Evolutionary conservation across 2,329 filamentous ascomycete genomes (phyloP), one percentile per base, ranked within the genome.

Genomic region (Biscogniauxia sp.): DNA sequence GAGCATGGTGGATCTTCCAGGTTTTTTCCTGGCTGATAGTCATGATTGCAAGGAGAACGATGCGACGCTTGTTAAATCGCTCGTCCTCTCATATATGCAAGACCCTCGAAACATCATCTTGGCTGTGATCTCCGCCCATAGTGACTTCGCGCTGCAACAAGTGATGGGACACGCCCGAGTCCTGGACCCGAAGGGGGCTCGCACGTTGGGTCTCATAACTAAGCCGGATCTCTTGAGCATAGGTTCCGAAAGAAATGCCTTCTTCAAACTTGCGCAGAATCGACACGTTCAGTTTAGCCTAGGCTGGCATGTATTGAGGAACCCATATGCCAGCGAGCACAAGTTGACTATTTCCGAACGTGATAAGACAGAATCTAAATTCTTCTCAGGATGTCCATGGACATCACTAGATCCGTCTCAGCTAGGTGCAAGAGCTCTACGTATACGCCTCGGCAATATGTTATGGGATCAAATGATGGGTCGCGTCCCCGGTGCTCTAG

Each of bases 1-100:
- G 17, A 87, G 84, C 0, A 74, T 87, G 32, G 83, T 87, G 1
- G 84, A 87, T 67, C 74, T 87, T 0, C 84, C 84, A 0, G 84
- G 84, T 2, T 70, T 88, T 11, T 82, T 85, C 60, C 73, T 79
- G 17, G 75, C 77, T 0, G 72, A 77, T 8, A 79, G 74, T 41
- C 76, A 77, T 37, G 70, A 78, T 1, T 78, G 84, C 62, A 77
- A 77, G 0, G 72, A 71, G 2, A 67, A 71, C 2, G 80, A 82
- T 52, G 75, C 77, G 1, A 67, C 75, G 2, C 63, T 79, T 2
- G 79, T 87, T 15, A 61, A 74, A 9, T 63, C 75, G 0, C 71
- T 87, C 25, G 80, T 85, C 0, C 64, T 77, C 0, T 71, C 70
- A 0, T 90, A 90, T 69, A 85, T 90, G 75, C 67, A 70, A n/a